phyloP scores from a whole-genome alignment of 2,329 filamentous ascomycete species.

The Fusarium setosum region DNA sequence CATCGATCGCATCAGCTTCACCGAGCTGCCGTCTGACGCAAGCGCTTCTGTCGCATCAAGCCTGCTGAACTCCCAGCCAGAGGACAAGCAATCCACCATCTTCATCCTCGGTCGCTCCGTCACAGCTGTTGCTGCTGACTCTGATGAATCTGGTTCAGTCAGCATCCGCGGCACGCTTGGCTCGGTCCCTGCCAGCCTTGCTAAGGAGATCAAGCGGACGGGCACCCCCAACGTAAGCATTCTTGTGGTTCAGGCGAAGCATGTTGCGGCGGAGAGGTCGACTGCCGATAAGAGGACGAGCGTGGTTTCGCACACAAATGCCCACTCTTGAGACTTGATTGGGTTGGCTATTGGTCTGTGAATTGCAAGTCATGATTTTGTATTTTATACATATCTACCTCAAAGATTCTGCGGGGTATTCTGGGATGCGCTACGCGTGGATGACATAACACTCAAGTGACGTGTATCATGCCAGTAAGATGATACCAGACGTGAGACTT shows the following conservation, averaged over 20 bases:
- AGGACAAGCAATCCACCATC: conserved; percentile 11
- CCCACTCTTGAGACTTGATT: background rate
- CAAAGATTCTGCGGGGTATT: no score
- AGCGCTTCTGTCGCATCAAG: conserved; percentile 1
- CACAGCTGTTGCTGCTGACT: background rate
- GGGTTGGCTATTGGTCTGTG: background rate
- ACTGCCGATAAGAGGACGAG: background rate
- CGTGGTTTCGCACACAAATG: background rate
- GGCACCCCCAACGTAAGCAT: conserved; percentile 4
- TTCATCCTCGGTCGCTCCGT: conserved; percentile 19
- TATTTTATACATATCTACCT: no score
- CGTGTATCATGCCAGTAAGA: no score
- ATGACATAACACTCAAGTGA: no score
- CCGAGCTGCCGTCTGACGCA: conserved; percentile 25
- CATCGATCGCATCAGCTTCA: conserved; percentile 8
- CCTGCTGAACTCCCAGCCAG: background rate
- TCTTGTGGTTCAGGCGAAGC: conserved; percentile 15
- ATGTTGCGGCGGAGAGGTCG: background rate
- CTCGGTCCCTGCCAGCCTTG: conserved; percentile 1
- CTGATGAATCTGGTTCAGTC: background rate
- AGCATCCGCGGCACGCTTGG: conserved; percentile 8
- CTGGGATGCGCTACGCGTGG: no score
- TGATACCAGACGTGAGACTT: no score
- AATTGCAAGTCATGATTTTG: background rate
- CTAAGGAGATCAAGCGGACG: conserved; percentile 9